phyloP scores from a whole-genome alignment of 352 stramenopile genomes.

The Phytophthora pistaciae region DNA sequence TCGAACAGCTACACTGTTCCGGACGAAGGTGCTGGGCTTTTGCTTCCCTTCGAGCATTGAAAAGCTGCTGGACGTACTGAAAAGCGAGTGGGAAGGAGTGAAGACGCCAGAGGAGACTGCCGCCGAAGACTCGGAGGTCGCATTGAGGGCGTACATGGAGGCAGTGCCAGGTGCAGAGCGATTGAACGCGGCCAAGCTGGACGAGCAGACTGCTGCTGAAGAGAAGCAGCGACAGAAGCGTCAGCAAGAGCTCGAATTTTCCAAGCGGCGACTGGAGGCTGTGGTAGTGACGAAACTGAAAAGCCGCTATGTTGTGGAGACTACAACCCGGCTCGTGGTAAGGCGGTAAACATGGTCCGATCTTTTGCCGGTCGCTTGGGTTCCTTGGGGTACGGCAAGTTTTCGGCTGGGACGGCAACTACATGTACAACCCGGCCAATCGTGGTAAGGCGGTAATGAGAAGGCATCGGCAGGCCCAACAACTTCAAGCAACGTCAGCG shows the following conservation, averaged over 20 bases:
- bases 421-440: too few species aligned
- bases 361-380: constrained; percentile 13
- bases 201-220: constrained; percentile 22
- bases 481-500: too few species aligned
- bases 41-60: constrained; percentile 55
- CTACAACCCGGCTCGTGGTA: constrained; percentile 21
- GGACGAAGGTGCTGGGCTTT: constrained; percentile 67
- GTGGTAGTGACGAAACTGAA: constrained; percentile 38
- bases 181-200: constrained; percentile 69
- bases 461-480: too few species aligned
- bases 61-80: constrained; percentile 53
- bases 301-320: constrained; percentile 36
- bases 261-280: constrained; percentile 62
- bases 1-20: constrained; percentile 29
- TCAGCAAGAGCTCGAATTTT: constrained; percentile 68
- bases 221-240: constrained; percentile 45
- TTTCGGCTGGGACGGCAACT: constrained; percentile 16
- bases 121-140: constrained; percentile 12
- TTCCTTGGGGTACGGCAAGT: constrained; percentile 4
- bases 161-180: constrained; percentile 50
- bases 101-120: constrained; percentile 6
- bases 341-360: constrained; percentile 22
- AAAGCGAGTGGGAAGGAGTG: constrained; percentile 30
- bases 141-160: constrained; percentile 56
- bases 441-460: too few species aligned